Conservation (phyloP, 129 eudicot genomes). For the Helichrysum umbraculigerum region DNA sequence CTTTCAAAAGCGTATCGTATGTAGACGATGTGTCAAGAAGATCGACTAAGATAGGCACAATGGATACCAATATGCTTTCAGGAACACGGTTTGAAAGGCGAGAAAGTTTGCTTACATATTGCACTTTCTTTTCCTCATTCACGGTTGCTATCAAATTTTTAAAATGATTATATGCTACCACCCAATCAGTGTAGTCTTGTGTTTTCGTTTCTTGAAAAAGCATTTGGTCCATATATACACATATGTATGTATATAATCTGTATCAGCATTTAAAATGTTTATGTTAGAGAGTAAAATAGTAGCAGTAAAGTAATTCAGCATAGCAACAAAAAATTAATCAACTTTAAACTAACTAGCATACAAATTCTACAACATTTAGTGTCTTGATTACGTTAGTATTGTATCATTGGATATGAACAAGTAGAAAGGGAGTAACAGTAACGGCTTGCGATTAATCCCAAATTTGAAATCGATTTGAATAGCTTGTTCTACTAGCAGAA, state of each 20-base stretch:
- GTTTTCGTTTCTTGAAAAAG: constrained; percentile 18
- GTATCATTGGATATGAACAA: background rate
- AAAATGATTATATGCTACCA: constrained; percentile 37
- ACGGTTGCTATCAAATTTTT: constrained; percentile 37
- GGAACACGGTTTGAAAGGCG: constrained; percentile 44
- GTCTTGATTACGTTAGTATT: background rate
- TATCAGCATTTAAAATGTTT: background rate
- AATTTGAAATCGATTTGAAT: background rate
- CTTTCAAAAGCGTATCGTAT: constrained; percentile 35
- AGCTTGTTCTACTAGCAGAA: no score
- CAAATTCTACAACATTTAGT: background rate
- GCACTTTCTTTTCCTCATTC: constrained; percentile 32
- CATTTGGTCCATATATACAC: constrained; percentile 22
- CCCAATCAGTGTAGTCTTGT: constrained; percentile 42
- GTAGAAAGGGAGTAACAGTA: background rate
- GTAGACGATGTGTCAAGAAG: constrained; percentile 39
- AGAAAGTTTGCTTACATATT: constrained; percentile 47
- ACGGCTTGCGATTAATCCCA: background rate
- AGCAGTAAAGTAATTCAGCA: background rate
- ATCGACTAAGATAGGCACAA: constrained; percentile 48
- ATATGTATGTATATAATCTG: background rate
- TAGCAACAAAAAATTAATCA: background rate
- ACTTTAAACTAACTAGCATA: background rate
- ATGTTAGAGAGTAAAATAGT: background rate
- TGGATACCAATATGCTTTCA: constrained; percentile 37